Conservation (phyloP, 306 rosid species). For the Lathyrus tuberosus region DNA sequence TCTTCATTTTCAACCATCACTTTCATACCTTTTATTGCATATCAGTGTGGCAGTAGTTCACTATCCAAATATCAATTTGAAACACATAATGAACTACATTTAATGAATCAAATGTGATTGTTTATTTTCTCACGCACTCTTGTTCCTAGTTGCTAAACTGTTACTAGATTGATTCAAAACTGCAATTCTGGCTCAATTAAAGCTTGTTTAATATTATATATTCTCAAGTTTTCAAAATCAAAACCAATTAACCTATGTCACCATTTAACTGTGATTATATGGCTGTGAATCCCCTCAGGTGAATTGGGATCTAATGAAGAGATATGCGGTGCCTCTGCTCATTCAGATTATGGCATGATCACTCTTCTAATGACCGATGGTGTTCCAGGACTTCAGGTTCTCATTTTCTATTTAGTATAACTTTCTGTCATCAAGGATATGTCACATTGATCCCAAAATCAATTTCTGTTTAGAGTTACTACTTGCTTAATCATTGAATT, state of each 20-base stretch:
- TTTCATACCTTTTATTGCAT: too few species aligned
- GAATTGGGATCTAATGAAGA: constrained; percentile 46
- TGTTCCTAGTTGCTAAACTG: too few species aligned
- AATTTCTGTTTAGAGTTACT: constrained; percentile 14
- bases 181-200: not conserved
- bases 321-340: constrained; percentile 72
- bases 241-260: too few species aligned
- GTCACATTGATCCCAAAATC: not conserved
- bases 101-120: too few species aligned
- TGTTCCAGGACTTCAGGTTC: constrained; percentile 84
- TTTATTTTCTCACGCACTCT: too few species aligned
- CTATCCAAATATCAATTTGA: not conserved
- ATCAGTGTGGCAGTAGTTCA: not conserved
- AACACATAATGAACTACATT: too few species aligned
- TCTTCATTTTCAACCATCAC: too few species aligned
- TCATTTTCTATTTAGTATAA: constrained; percentile 19
- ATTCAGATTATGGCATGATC: constrained; percentile 86
- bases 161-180: too few species aligned
- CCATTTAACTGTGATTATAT: constrained; percentile 8
- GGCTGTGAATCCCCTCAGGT: constrained; percentile 47
- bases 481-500: constrained; percentile 26
- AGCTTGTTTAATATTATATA: too few species aligned
- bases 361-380: constrained; percentile 76
- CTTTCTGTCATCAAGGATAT: not conserved
- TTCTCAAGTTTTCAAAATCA: too few species aligned